phyloP scores from a whole-genome alignment of 352 stramenopile species.

The Phytophthora constricta region DNA sequence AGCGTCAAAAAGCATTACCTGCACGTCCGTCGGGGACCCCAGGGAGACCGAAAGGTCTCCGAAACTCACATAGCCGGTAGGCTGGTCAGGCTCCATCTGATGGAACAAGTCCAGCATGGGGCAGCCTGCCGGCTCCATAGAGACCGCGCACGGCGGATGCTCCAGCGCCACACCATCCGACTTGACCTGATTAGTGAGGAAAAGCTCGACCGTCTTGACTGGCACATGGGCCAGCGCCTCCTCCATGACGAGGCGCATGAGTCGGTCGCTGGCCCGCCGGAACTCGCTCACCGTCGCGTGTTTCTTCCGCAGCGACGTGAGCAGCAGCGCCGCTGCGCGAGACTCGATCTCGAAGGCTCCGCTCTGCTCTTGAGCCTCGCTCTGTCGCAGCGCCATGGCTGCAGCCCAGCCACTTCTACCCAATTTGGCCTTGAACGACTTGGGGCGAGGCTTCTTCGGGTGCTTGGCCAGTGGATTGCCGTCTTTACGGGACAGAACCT shows the following conservation, averaged over 20 bases:
- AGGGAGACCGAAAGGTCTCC: conserved; percentile 14
- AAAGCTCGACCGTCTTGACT: conserved; percentile 40
- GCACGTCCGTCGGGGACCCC: conserved; percentile 19
- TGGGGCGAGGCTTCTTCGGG: conserved; percentile 51
- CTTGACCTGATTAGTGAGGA: conserved; percentile 31
- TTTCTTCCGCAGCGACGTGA: conserved; percentile 46
- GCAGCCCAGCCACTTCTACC: conserved; percentile 24
- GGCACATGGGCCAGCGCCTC: conserved; percentile 52
- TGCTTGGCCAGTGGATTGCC: conserved; percentile 64
- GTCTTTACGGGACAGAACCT: conserved; percentile 51
- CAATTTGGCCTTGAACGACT: conserved; percentile 25
- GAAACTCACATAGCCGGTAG: conserved; percentile 34
- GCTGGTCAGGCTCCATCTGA: conserved; percentile 41
- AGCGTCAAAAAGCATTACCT: conserved; percentile 26
- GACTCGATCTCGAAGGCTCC: conserved; percentile 51
- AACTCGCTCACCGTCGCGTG: conserved; percentile 43
- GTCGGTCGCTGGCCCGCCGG: conserved; percentile 42
- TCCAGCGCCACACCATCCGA: conserved; percentile 43
- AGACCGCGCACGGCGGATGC: conserved; percentile 46
- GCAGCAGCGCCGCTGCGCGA: conserved; percentile 40
- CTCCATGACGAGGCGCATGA: conserved; percentile 65
- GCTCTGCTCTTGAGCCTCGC: background rate
- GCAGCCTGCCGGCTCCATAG: conserved; percentile 30
- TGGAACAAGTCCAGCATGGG: conserved; percentile 47
- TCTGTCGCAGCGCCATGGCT: conserved; percentile 9